Percentiles rank a stretch among this genome's conserved stretches.
phyloP scores from a whole-genome alignment of 78 protist genomes.

The Trichosphaerium sp. region DNA sequence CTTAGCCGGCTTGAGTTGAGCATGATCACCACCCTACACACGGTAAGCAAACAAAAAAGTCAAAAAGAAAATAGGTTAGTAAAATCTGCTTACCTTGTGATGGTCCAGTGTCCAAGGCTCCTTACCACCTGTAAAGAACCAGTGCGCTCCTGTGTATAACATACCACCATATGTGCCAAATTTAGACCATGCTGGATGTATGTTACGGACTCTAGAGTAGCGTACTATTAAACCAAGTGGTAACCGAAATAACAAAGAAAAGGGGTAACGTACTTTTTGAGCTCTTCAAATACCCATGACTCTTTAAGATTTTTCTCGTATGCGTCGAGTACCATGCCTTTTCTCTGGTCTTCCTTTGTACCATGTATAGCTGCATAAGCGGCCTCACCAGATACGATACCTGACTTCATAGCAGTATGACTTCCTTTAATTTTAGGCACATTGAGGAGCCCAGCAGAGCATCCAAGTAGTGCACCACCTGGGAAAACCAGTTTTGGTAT shows the following conservation, averaged over 20 bases:
- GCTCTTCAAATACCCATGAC: constrained; percentile 85
- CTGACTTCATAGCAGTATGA: constrained; percentile 94
- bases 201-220: constrained; percentile 51
- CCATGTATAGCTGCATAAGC: constrained; percentile 11
- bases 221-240: neutral
- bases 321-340: neutral
- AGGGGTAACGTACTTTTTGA: too few species aligned
- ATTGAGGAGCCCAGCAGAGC: constrained; percentile 91
- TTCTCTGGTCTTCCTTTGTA: neutral
- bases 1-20: constrained; percentile 43
- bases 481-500: constrained; percentile 83
- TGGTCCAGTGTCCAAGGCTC: constrained; percentile 67
- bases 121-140: constrained; percentile 47
- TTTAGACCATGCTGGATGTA: constrained; percentile 64
- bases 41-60: neutral
- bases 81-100: neutral
- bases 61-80: neutral
- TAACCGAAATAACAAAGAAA: too few species aligned
- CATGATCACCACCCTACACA: constrained; percentile 7
- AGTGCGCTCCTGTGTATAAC: constrained; percentile 42
- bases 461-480: constrained; percentile 81
- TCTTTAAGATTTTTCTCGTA: constrained; percentile 38
- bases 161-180: constrained; percentile 54
- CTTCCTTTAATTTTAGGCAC: constrained; percentile 92
- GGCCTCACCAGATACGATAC: constrained; percentile 80